A percentile compares a stretch with the other conserved stretches of the same genome.
These are phyloP conservation scores for Ceratocystis alfenasii DNA, from an alignment of 2,329 filamentous ascomycete genomes.

Conservation along the genomic window DNA sequence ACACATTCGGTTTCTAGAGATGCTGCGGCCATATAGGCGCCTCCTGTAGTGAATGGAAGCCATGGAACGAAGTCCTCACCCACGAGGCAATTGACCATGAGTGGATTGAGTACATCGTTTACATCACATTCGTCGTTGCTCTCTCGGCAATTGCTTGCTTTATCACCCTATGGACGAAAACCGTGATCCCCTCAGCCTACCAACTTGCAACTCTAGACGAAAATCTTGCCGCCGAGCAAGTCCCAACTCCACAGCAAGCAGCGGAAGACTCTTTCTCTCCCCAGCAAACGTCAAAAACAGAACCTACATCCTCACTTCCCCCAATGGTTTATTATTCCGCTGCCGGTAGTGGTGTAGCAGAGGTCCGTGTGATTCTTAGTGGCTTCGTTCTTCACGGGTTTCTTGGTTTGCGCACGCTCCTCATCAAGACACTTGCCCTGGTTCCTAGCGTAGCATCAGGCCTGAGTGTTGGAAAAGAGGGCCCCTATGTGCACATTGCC, in stretches of 20 bases:
- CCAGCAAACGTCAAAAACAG: conserved; percentile 28
- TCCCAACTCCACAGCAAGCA: conserved; percentile 32
- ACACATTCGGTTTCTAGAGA: conserved; percentile 29
- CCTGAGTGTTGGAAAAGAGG: conserved; percentile 84
- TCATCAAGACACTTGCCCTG: conserved; percentile 72
- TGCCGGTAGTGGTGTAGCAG: conserved; percentile 88
- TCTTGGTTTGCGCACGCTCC: conserved; percentile 72
- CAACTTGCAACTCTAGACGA: conserved; percentile 83
- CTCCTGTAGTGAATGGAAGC: conserved; percentile 45
- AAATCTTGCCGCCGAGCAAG: conserved; percentile 62
- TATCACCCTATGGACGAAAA: conserved; percentile 82
- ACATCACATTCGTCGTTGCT: conserved; percentile 56
- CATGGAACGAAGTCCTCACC: conserved; percentile 42
- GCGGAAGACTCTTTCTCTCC: conserved; percentile 28
- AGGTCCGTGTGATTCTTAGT: conserved; percentile 95
- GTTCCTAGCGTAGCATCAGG: conserved; percentile 86
- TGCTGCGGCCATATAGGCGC: conserved; percentile 40
- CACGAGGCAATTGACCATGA: conserved; percentile 35
- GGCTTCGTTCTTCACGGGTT: conserved; percentile 96
- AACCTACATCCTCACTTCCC: conserved; percentile 35
- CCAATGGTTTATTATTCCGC: conserved; percentile 94
- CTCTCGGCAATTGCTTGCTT: conserved; percentile 63
- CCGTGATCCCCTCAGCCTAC: conserved; percentile 78
- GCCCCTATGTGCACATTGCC: conserved; percentile 94
- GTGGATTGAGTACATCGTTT: conserved; percentile 70